Evolutionary conservation across 2,329 filamentous ascomycete genomes (phyloP).

Genomic region (Fusarium chlamydosporum): DNA sequence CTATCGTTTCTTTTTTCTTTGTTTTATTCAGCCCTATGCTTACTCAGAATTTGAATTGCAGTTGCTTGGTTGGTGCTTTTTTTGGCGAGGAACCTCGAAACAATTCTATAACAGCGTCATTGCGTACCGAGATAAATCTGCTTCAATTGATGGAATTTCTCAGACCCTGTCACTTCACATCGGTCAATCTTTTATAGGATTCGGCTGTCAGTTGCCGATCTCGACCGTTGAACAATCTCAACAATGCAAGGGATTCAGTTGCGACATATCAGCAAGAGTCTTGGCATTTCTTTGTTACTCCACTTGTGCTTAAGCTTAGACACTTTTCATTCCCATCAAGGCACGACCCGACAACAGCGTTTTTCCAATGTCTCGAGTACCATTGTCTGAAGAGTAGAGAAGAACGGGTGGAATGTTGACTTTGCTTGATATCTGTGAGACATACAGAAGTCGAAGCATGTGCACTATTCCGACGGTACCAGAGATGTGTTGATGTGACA

Average conservation of each 20-base stretch:
- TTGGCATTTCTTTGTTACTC: constrained; percentile 13
- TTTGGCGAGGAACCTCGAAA: constrained; percentile 2
- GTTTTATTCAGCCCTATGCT: constrained; percentile 28
- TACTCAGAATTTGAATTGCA: not conserved
- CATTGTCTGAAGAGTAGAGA: not conserved
- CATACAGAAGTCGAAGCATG: not conserved
- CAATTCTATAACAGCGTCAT: not conserved
- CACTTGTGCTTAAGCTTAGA: constrained; percentile 4
- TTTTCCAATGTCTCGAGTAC: not conserved
- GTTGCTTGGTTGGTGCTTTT: constrained; percentile 12
- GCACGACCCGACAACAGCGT: not conserved
- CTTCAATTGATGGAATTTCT: not conserved
- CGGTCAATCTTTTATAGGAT: not conserved
- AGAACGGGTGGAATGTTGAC: not conserved
- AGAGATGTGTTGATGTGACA: too few relatives aligned
- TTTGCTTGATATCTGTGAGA: too few relatives aligned
- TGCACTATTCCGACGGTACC: not conserved
- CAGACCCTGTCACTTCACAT: not conserved
- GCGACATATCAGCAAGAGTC: constrained; percentile 8
- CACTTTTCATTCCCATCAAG: not conserved
- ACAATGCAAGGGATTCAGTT: constrained; percentile 7
- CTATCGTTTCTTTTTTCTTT: constrained; percentile 5
- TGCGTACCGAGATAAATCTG: not conserved
- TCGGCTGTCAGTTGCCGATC: constrained; percentile 5
- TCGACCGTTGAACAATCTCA: constrained; percentile 21